These are phyloP conservation scores for Tolypocladium nubicola DNA, from an alignment of 2,329 filamentous ascomycete species.

Conservation along the genomic window DNA sequence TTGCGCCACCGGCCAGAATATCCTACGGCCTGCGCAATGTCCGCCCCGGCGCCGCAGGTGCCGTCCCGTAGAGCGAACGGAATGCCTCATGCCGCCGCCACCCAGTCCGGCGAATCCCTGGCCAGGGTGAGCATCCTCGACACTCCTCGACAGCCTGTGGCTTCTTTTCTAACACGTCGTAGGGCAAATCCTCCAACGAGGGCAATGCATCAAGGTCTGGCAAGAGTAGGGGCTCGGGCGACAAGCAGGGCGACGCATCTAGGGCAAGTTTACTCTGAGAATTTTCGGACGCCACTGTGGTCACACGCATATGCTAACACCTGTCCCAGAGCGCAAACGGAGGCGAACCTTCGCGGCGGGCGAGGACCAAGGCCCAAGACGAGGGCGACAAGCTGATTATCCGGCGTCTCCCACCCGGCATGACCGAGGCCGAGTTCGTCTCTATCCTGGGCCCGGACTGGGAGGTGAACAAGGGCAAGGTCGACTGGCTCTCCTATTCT, in stretches of 20 bases:
- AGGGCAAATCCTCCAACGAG: constrained; percentile 6
- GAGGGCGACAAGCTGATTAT: constrained; percentile 73
- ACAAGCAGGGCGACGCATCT: constrained; percentile 15
- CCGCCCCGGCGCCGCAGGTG: constrained; percentile 22
- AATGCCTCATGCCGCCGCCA: constrained; percentile 10
- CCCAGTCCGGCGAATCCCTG: constrained; percentile 14
- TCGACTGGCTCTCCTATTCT: constrained; percentile 69
- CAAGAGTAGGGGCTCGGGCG: constrained; percentile 11
- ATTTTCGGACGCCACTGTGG: not conserved
- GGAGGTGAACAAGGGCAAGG: constrained; percentile 68
- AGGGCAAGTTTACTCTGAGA: constrained; percentile 14
- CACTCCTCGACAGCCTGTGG: not conserved
- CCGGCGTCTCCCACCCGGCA: constrained; percentile 72
- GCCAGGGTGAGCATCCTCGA: constrained; percentile 14
- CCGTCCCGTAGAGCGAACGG: constrained; percentile 25
- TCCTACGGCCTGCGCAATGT: constrained; percentile 24
- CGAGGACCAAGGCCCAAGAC: constrained; percentile 21
- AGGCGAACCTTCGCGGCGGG: constrained; percentile 16
- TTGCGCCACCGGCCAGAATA: constrained; percentile 8
- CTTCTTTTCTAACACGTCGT: constrained; percentile 1
- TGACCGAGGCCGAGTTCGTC: constrained; percentile 72
- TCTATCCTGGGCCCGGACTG: constrained; percentile 66
- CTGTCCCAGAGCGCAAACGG: constrained; percentile 11
- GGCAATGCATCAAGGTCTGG: not conserved
- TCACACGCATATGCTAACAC: not conserved